Conservation (phyloP, 768 basidiomycete genomes). For the Auriscalpium orientale region DNA sequence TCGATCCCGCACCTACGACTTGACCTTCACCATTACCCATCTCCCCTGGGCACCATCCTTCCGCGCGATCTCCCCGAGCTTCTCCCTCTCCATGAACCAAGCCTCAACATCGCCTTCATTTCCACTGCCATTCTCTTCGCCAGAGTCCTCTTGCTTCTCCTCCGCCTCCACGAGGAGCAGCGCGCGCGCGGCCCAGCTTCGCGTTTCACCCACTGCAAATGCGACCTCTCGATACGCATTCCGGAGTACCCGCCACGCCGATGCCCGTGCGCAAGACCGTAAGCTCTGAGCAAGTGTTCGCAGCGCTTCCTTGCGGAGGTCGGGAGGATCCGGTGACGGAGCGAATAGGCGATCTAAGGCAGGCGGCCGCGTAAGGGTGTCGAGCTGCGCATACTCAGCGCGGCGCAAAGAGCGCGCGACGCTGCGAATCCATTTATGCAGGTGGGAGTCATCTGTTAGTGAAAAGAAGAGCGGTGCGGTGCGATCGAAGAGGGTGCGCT, state of each 20-base stretch:
- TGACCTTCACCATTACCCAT: constrained; percentile 4
- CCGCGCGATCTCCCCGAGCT: constrained; percentile 9
- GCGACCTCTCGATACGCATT: constrained; percentile 11
- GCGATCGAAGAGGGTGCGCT: constrained; percentile 42
- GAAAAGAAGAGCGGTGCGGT: constrained; percentile 37
- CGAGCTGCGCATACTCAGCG: constrained; percentile 2
- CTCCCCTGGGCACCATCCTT: constrained; percentile 5
- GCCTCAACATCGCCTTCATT: neutral
- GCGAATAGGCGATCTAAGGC: neutral
- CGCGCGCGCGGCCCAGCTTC: constrained; percentile 5
- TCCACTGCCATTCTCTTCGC: neutral
- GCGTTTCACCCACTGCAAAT: constrained; percentile 1
- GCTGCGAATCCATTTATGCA: constrained; percentile 41
- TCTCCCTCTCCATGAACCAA: constrained; percentile 8
- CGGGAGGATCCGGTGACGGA: neutral
- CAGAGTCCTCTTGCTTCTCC: neutral
- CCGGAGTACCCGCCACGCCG: constrained; percentile 9
- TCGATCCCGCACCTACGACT: neutral
- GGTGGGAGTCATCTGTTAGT: constrained; percentile 22
- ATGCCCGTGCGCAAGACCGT: constrained; percentile 6
- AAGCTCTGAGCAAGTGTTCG: constrained; percentile 4
- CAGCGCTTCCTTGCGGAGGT: constrained; percentile 6
- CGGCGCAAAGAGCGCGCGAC: constrained; percentile 41
- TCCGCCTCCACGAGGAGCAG: neutral
- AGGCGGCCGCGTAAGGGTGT: neutral